phyloP scores from a whole-genome alignment of 208 protist genomes.

The Trypanosoma vivax region DNA sequence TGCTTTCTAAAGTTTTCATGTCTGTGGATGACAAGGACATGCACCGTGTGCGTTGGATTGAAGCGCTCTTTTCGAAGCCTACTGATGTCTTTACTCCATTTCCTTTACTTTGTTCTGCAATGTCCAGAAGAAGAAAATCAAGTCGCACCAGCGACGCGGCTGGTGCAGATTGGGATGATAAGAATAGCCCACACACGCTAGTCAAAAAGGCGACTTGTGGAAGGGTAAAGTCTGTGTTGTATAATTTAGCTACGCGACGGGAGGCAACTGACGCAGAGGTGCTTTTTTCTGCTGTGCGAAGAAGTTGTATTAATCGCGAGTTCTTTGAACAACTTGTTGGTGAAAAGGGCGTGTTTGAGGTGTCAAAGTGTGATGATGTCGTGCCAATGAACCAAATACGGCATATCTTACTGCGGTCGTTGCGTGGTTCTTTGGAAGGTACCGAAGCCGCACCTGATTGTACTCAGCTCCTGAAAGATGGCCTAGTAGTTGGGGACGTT shows the following conservation, averaged over 20 bases:
- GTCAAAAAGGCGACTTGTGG: background rate
- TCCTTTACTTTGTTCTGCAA: constrained; percentile 33
- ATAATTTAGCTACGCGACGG: constrained; percentile 44
- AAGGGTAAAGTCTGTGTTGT: constrained; percentile 29
- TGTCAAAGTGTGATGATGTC: constrained; percentile 37
- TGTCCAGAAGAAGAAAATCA: constrained; percentile 2
- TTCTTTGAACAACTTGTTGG: constrained; percentile 30
- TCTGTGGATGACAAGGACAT: constrained; percentile 36
- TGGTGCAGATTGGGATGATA: background rate
- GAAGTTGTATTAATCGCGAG: constrained; percentile 37
- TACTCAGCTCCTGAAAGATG: background rate
- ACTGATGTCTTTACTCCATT: constrained; percentile 53
- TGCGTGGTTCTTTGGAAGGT: constrained; percentile 7
- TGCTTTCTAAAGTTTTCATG: constrained; percentile 60
- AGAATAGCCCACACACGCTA: background rate
- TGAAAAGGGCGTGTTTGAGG: constrained; percentile 27
- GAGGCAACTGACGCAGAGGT: constrained; percentile 54
- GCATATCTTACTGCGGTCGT: constrained; percentile 29
- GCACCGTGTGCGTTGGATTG: constrained; percentile 55
- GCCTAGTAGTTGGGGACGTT: too few species aligned
- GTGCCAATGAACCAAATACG: constrained; percentile 46
- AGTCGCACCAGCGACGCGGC: background rate
- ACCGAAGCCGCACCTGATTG: background rate
- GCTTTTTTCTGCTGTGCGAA: constrained; percentile 60
- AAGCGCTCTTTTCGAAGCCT: constrained; percentile 38